These are phyloP conservation scores for Neocatenulostroma microsporum DNA, from an alignment of 2,329 filamentous ascomycete genomes.

Conservation along the genomic window DNA sequence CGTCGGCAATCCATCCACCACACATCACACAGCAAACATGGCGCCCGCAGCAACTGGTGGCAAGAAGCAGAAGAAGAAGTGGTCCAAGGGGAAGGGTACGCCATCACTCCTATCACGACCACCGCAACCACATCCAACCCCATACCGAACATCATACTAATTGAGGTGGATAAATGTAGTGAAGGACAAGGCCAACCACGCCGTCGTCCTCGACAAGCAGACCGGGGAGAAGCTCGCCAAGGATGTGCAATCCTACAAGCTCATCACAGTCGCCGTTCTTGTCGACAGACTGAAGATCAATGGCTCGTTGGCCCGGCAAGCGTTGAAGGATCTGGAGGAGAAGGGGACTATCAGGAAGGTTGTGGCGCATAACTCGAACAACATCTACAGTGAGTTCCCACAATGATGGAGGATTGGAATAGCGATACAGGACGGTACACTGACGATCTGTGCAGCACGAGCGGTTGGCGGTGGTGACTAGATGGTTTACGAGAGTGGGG, in stretches of 20 bases:
- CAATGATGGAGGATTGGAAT: no score
- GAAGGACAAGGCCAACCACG: conserved; percentile 99
- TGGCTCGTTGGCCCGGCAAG: conserved; percentile 86
- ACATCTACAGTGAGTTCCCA: conserved; percentile 80
- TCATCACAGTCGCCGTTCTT: conserved; percentile 96
- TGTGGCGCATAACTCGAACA: conserved; percentile 91
- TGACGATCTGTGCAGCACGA: no score
- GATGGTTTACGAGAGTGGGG: no score
- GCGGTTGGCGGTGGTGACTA: no score
- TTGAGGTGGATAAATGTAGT: conserved; percentile 32
- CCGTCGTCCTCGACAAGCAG: conserved; percentile 96
- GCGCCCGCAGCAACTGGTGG: conserved; percentile 30
- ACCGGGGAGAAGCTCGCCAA: conserved; percentile 98
- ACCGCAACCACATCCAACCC: neutral
- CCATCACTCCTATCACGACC: neutral
- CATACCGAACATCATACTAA: neutral
- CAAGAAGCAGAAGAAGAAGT: conserved; percentile 81
- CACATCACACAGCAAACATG: conserved; percentile 1
- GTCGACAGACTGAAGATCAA: conserved; percentile 99
- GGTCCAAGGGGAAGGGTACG: conserved; percentile 49
- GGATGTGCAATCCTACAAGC: conserved; percentile 99
- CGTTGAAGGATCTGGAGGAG: conserved; percentile 89
- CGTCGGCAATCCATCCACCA: neutral
- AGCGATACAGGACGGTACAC: no score
- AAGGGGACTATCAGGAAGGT: conserved; percentile 98